Conservation (phyloP, 495 filamentous ascomycete genomes). For the Lichenothelia convexa region DNA sequence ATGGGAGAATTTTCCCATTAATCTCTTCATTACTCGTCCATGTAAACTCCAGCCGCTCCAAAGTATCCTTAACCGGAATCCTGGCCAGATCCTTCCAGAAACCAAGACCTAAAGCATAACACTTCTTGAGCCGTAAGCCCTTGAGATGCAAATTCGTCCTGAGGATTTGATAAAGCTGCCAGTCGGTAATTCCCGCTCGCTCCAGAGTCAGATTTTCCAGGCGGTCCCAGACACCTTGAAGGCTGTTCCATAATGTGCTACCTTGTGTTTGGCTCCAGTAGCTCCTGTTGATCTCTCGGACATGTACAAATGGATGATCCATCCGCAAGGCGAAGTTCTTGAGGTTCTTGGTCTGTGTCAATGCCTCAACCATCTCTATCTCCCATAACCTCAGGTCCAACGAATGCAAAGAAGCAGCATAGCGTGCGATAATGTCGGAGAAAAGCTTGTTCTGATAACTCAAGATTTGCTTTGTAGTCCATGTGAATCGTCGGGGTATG, state of each 20-base stretch:
- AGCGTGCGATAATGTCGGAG: slow-evolving; percentile 14
- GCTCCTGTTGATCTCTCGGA: neutral
- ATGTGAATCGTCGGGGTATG: slow-evolving; percentile 8
- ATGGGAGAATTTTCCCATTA: slow-evolving; percentile 7
- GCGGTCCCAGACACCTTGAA: slow-evolving; percentile 2
- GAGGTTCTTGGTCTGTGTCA: slow-evolving; percentile 7
- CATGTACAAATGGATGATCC: slow-evolving; percentile 8
- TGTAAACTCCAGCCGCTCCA: slow-evolving; percentile 9
- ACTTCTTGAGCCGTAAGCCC: slow-evolving; percentile 9
- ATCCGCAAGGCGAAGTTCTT: slow-evolving; percentile 11
- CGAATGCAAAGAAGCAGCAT: slow-evolving; percentile 7
- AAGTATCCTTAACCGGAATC: slow-evolving; percentile 4
- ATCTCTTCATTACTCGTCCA: slow-evolving; percentile 6
- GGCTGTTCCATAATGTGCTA: slow-evolving; percentile 6
- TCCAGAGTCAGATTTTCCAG: slow-evolving; percentile 4
- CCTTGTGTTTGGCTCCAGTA: slow-evolving; percentile 7
- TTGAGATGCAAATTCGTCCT: neutral
- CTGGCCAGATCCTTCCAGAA: slow-evolving; percentile 13
- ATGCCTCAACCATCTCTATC: slow-evolving; percentile 9
- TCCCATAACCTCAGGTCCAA: slow-evolving; percentile 13
- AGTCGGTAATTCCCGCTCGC: slow-evolving; percentile 2
- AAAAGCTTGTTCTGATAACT: slow-evolving; percentile 11
- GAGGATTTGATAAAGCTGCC: slow-evolving; percentile 5
- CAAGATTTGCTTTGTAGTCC: slow-evolving; percentile 4
- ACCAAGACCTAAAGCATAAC: slow-evolving; percentile 4